A percentile compares a stretch with the other conserved stretches of the same genome.
Evolutionary conservation across 495 filamentous ascomycete genomes (phyloP).

Genomic region (Trichoderma asperelloides): DNA sequence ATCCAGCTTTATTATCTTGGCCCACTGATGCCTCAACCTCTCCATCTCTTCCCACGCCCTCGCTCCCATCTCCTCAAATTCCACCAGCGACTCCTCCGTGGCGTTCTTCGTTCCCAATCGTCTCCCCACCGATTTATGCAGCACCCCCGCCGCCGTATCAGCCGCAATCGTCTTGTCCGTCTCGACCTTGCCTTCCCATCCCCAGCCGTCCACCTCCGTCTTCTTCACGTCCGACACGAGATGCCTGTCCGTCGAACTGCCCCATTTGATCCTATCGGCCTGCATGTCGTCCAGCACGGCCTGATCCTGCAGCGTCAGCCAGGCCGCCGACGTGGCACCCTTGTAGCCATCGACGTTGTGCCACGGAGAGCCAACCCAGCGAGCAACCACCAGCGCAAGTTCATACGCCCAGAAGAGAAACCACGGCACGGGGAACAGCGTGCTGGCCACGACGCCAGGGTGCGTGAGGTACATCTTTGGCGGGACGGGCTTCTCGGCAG

Average conservation of each 20-base stretch:
- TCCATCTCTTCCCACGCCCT: slow-evolving; percentile 81
- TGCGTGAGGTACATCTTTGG: slow-evolving; percentile 71
- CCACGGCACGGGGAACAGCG: slow-evolving; percentile 63
- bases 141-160: slow-evolving; percentile 23
- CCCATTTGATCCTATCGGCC: slow-evolving; percentile 74
- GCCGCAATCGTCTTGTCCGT: slow-evolving; percentile 32
- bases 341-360: slow-evolving; percentile 65
- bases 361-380: slow-evolving; percentile 82
- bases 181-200: slow-evolving; percentile 61
- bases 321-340: slow-evolving; percentile 68
- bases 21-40: slow-evolving; percentile 69
- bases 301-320: slow-evolving; percentile 66
- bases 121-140: slow-evolving; percentile 37
- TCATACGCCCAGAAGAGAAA: slow-evolving; percentile 54
- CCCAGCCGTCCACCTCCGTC: slow-evolving; percentile 82
- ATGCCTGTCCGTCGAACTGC: slow-evolving; percentile 49
- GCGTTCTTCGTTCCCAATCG: slow-evolving; percentile 48
- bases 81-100: slow-evolving; percentile 52
- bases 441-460: slow-evolving; percentile 77
- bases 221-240: slow-evolving; percentile 54
- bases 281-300: slow-evolving; percentile 47
- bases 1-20: slow-evolving; percentile 32
- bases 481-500: slow-evolving; percentile 5
- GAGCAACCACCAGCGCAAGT: slow-evolving; percentile 57
- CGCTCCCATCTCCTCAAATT: slow-evolving; percentile 68